phyloP scores from a whole-genome alignment of 179 eudicot species.

The Amaranthus tricolor region DNA sequence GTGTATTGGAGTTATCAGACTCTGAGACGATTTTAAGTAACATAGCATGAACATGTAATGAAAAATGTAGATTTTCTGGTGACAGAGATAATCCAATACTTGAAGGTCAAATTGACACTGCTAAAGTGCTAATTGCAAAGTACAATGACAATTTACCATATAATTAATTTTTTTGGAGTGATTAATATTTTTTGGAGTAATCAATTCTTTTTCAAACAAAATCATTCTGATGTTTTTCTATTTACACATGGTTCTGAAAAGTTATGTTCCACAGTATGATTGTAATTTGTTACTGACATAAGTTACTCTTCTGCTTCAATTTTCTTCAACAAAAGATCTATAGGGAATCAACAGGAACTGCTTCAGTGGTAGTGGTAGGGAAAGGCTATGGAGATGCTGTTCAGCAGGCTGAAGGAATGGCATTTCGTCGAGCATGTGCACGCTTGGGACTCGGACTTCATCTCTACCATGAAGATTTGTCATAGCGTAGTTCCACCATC shows the following conservation, averaged over 20 bases:
- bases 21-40: too few species aligned
- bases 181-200: too few species aligned
- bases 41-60: too few species aligned
- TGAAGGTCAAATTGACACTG: too few species aligned
- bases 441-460: conserved; percentile 95
- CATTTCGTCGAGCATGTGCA: conserved; percentile 98
- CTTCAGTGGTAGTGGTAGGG: conserved; percentile 39
- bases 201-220: background rate
- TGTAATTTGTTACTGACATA: conserved; percentile 4
- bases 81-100: too few species aligned
- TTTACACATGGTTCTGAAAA: background rate
- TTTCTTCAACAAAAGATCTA: conserved; percentile 45
- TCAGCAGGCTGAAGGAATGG: conserved; percentile 97
- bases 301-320: background rate
- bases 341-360: conserved; percentile 89
- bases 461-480: conserved; percentile 84
- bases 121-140: too few species aligned
- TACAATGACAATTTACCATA: too few species aligned
- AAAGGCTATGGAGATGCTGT: conserved; percentile 78
- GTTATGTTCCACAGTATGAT: background rate
- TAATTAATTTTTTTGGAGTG: too few species aligned
- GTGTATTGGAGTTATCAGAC: too few species aligned
- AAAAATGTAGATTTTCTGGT: too few species aligned
- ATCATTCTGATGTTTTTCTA: background rate
- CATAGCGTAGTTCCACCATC: conserved; percentile 26